A percentile compares a stretch with the other conserved stretches of the same genome.
These are phyloP conservation scores for Bolboschoenoplectus hybrid DNA, from an alignment of 202 grass and related monocot species.

Conservation along the genomic window DNA sequence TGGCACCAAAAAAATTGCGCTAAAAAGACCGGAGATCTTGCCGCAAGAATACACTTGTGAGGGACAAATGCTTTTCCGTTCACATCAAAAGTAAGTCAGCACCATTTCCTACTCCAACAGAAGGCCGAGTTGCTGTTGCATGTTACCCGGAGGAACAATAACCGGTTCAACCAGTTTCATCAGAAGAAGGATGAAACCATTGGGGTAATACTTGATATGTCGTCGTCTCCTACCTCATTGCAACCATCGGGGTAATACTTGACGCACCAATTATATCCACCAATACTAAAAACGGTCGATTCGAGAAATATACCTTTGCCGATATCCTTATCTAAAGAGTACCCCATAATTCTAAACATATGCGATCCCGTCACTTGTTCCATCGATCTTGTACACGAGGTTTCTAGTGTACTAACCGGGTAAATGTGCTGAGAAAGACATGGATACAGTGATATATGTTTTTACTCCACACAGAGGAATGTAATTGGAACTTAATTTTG, in stretches of 20 bases:
- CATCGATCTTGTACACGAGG: neutral
- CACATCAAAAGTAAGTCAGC: neutral
- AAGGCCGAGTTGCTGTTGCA: neutral
- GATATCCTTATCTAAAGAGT: neutral
- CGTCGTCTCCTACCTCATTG: neutral
- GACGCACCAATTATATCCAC: slow-evolving; percentile 8
- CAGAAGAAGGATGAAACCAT: neutral
- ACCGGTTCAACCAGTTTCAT: neutral
- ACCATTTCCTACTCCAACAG: neutral
- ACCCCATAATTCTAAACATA: slow-evolving; percentile 29
- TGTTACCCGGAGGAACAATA: neutral
- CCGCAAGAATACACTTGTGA: neutral
- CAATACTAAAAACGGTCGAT: slow-evolving; percentile 9
- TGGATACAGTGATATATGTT: neutral
- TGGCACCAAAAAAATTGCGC: neutral
- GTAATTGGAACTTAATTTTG: too few species aligned
- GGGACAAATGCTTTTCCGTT: neutral
- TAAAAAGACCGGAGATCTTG: neutral
- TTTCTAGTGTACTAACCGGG: neutral
- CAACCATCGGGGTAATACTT: neutral
- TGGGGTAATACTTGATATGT: neutral
- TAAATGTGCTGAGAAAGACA: neutral
- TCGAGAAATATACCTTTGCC: neutral
- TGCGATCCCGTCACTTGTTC: neutral
- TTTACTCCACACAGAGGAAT: neutral